Percentiles rank a stretch among this genome's conserved stretches.
Conservation (phyloP, 345 rosid species). For the Laguncularia racemosa region DNA sequence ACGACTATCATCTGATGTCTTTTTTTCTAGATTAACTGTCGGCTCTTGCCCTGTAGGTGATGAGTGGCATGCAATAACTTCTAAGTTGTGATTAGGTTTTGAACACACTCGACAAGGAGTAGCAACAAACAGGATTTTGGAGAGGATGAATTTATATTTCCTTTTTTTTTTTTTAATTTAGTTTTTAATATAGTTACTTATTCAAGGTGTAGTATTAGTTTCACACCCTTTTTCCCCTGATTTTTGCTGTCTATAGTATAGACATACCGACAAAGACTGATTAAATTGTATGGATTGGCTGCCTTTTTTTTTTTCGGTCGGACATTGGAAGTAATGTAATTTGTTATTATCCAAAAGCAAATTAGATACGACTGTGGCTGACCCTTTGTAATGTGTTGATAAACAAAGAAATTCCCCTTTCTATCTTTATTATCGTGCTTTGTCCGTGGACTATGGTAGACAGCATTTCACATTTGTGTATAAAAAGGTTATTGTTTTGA, state of each 20-base stretch:
- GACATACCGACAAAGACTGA: constrained; percentile 1
- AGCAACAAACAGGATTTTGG: neutral
- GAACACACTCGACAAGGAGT: too few species aligned
- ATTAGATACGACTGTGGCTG: constrained; percentile 3
- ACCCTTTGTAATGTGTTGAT: neutral
- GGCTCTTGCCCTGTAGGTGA: neutral
- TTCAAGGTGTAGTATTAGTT: constrained; percentile 9
- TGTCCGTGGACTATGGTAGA: too few species aligned
- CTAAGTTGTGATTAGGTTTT: too few species aligned
- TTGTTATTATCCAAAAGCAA: neutral
- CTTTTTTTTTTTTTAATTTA: neutral
- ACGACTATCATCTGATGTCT: neutral
- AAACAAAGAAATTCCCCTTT: too few species aligned
- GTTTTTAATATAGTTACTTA: neutral
- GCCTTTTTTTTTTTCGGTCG: neutral
- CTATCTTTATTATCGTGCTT: too few species aligned
- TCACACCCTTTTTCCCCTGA: neutral
- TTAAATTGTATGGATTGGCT: constrained; percentile 2
- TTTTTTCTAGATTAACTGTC: neutral
- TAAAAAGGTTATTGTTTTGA: too few species aligned
- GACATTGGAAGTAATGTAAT: neutral
- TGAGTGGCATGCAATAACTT: neutral
- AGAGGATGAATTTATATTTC: constrained; percentile 1
- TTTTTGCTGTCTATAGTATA: constrained; percentile 1
- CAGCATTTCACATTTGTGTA: too few species aligned